phyloP scores from a whole-genome alignment of 768 basidiomycete genomes.

The Ephemerocybe angulata region DNA sequence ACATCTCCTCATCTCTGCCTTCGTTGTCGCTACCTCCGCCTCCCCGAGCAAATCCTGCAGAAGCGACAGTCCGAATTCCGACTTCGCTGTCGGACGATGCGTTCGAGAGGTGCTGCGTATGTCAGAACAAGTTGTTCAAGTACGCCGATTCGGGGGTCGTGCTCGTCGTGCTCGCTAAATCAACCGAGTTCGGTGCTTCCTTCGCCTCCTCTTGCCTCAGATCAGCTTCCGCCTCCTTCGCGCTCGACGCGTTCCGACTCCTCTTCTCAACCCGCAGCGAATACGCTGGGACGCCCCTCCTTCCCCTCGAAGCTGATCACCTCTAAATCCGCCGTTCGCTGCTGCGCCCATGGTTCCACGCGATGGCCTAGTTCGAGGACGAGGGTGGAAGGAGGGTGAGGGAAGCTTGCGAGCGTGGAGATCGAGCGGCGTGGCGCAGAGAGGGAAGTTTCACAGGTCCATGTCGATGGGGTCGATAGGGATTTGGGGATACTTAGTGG shows the following conservation, averaged over 20 bases:
- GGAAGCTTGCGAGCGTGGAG: neutral
- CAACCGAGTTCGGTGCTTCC: neutral
- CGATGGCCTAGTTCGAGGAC: neutral
- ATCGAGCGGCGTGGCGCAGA: neutral
- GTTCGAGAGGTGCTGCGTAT: slow-evolving; percentile 27
- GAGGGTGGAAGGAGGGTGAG: neutral
- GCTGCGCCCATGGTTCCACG: neutral
- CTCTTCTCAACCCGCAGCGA: neutral
- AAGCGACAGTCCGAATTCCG: no score
- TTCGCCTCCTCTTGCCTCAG: neutral
- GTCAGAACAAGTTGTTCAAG: slow-evolving; percentile 18
- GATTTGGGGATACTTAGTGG: no score
- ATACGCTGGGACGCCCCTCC: neutral
- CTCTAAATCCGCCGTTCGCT: neutral
- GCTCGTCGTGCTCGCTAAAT: neutral
- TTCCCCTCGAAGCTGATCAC: neutral
- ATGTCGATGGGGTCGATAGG: no score
- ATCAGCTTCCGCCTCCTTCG: neutral
- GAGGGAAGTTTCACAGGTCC: no score
- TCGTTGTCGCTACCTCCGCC: slow-evolving; percentile 37
- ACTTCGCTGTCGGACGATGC: no score
- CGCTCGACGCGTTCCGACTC: neutral
- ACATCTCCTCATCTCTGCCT: slow-evolving; percentile 7
- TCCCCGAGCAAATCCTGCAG: no score
- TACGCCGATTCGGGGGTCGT: slow-evolving; percentile 22